Evolutionary conservation across 148 eudicot genomes (phyloP).

Genomic region (Chenopodium quinoa): DNA sequence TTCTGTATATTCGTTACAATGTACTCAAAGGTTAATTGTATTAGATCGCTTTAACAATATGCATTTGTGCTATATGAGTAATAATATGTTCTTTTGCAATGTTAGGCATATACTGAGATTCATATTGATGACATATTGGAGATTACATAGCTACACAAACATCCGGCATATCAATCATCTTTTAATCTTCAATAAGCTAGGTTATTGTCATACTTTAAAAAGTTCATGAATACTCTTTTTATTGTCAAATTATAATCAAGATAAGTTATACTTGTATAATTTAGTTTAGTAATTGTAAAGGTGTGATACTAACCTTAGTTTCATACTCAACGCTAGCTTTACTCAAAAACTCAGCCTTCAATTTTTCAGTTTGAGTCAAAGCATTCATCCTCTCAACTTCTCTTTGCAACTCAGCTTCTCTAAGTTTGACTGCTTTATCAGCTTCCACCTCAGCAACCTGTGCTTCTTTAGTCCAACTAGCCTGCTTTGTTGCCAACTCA

Average conservation of each 20-base stretch:
- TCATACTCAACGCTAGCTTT: conserved; percentile 59
- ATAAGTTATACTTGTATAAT: too few relatives aligned
- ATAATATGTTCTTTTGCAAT: too few relatives aligned
- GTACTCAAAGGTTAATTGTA: neutral
- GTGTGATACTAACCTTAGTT: conserved; percentile 37
- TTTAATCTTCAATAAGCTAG: neutral
- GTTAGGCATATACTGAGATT: too few relatives aligned
- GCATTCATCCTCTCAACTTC: conserved; percentile 55
- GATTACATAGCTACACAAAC: too few relatives aligned
- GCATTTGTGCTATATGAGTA: too few relatives aligned
- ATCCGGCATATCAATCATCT: too few relatives aligned
- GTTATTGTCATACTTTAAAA: too few relatives aligned
- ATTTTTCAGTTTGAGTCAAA: conserved; percentile 46
- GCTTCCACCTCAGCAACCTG: conserved; percentile 55
- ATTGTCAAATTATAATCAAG: too few relatives aligned
- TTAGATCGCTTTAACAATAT: neutral
- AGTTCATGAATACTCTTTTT: too few relatives aligned
- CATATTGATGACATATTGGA: neutral
- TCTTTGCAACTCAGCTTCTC: conserved; percentile 51
- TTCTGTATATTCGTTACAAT: too few relatives aligned
- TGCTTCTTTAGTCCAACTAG: conserved; percentile 44
- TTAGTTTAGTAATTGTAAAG: too few relatives aligned
- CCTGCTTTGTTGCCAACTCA: conserved; percentile 37
- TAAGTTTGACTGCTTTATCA: conserved; percentile 39
- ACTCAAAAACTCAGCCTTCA: conserved; percentile 50